phyloP scores from a whole-genome alignment of 139 green algal genomes.

The Raphidocelis subcapitata region DNA sequence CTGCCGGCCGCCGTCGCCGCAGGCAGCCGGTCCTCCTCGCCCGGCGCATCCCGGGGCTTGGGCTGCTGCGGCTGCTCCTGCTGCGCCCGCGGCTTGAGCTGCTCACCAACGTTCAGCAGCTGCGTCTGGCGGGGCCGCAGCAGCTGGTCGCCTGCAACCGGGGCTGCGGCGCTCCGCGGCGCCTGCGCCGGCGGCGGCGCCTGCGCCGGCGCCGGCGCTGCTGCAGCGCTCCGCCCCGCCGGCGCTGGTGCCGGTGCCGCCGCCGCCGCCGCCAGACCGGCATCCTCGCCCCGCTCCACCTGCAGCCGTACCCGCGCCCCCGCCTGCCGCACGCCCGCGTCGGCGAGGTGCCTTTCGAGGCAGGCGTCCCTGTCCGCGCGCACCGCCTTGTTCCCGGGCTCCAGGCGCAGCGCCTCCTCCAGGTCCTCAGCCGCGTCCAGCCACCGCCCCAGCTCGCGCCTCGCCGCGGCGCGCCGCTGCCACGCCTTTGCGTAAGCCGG shows the following conservation, averaged over 20 bases:
- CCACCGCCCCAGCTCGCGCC: constrained; percentile 38
- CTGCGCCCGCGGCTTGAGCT: too few species aligned
- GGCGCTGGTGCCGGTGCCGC: background rate
- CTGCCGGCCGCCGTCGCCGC: background rate
- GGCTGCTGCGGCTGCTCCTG: constrained; percentile 1
- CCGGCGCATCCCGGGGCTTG: background rate
- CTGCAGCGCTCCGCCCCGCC: background rate
- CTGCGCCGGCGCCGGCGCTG: background rate
- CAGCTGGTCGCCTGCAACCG: background rate
- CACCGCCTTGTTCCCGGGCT: constrained; percentile 56
- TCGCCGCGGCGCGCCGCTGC: constrained; percentile 58
- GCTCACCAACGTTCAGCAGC: background rate
- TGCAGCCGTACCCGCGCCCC: background rate
- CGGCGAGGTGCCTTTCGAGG: constrained; percentile 12
- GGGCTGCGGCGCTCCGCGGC: too few species aligned
- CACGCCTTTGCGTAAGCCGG: constrained; percentile 65
- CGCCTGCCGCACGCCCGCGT: constrained; percentile 9
- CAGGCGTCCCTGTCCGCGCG: constrained; percentile 41
- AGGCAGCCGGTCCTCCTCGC: background rate
- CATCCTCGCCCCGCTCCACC: background rate
- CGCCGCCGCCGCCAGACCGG: background rate
- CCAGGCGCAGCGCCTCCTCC: constrained; percentile 63
- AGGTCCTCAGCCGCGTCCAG: constrained; percentile 61
- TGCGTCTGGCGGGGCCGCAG: background rate
- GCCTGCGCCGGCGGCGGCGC: too few species aligned